Conservation (phyloP, 2,329 filamentous ascomycete species). For the Xylaria multiplex region DNA sequence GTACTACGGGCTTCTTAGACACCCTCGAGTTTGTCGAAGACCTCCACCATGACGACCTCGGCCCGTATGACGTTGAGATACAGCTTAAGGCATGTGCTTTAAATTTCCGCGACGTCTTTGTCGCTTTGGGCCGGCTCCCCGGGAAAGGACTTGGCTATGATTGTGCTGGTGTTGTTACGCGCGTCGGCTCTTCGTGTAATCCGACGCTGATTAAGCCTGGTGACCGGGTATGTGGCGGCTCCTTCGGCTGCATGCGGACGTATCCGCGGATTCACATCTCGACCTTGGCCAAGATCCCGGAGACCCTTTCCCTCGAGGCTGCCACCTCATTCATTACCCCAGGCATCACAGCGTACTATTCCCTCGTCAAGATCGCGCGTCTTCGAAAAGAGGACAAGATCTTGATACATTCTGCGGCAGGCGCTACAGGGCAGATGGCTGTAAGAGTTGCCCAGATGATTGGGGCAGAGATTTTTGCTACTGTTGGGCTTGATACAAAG, state of each 20-base stretch:
- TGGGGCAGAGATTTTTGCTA: not conserved
- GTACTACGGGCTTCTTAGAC: too few species aligned
- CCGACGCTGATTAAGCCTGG: not conserved
- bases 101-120: slow-evolving; percentile 32
- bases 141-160: slow-evolving; percentile 19
- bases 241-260: not conserved
- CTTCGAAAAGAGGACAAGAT: not conserved
- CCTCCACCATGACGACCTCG: too few species aligned
- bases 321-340: not conserved
- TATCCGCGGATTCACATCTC: too few species aligned
- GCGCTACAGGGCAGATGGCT: not conserved
- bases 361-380: not conserved
- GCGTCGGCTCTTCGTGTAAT: not conserved
- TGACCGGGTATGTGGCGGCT: slow-evolving; percentile 11
- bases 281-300: not conserved
- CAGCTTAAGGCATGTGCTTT: slow-evolving; percentile 23
- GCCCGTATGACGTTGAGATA: slow-evolving; percentile 42
- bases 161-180: slow-evolving; percentile 28
- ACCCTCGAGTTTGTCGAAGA: too few species aligned
- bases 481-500: not conserved
- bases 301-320: not conserved
- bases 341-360: not conserved
- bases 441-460: not conserved
- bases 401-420: not conserved
- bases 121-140: slow-evolving; percentile 19